Conservation (phyloP, 441 rosid species). For the Gossypium aridum region DNA sequence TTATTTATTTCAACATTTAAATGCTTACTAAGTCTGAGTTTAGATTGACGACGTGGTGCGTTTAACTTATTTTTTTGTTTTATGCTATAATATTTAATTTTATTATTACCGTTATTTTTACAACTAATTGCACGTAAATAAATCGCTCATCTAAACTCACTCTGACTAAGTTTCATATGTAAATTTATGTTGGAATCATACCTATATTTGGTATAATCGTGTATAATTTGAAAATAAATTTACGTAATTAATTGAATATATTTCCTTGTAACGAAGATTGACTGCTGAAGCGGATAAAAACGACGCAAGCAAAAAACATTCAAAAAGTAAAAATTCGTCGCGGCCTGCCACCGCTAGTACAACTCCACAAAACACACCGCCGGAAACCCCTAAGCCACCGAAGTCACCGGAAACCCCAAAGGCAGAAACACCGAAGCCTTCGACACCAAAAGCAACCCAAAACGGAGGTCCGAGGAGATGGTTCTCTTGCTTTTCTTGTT, state of each 20-base stretch:
- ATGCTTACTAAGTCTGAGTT: no score
- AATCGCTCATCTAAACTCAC: no score
- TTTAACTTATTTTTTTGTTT: no score
- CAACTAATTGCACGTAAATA: no score
- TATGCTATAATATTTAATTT: no score
- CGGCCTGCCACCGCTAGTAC: not conserved
- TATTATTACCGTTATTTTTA: accelerated
- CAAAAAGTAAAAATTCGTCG: slow-evolving; percentile 9
- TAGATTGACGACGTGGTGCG: no score
- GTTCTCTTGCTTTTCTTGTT: slow-evolving; percentile 60
- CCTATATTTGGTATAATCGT: no score
- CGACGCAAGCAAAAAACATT: slow-evolving; percentile 9
- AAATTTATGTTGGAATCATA: no score
- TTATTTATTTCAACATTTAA: no score
- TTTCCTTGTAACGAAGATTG: slow-evolving; percentile 30
- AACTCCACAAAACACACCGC: not conserved
- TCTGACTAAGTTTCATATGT: no score
- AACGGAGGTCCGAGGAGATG: slow-evolving; percentile 26
- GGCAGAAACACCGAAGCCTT: slow-evolving; percentile 13
- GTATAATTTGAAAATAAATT: no score
- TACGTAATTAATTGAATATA: no score
- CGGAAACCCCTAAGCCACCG: slow-evolving; percentile 8
- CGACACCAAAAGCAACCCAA: slow-evolving; percentile 22
- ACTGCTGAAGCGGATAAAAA: slow-evolving; percentile 33
- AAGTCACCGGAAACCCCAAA: not conserved